Evolutionary conservation across 2,329 filamentous ascomycete genomes (phyloP), one percentile per base, ranked within the genome.

Genomic region (Apiospora phragmitis): DNA sequence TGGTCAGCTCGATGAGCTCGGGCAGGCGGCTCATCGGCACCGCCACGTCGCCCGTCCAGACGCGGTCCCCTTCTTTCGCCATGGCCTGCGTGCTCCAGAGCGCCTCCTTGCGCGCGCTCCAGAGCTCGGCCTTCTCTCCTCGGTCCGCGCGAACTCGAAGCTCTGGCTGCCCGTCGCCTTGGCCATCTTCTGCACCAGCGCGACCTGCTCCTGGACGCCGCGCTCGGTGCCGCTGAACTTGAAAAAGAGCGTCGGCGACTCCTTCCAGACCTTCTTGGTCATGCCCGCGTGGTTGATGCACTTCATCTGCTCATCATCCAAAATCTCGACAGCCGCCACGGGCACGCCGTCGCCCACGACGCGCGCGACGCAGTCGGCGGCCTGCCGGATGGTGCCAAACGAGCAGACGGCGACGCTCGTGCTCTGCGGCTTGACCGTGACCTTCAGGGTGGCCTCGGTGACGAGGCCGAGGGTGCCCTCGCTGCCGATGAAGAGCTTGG

Each of bases 31-130:
- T 93, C 79, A 96, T 91, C 18, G 94, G 94, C 69, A 97, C 94
- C 0, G 94, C 94, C 14, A 96, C 94, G 77, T 97, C 94, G 1
- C 93, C 93, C 0, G 93, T 95, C 93, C 93, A 96, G 4, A 96
- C 91, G 69, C 89, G 89, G 74, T 95, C 91, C n/a, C 86, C 88
- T 62, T 79, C 88, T 83, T 81, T 89, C 83, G 81, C 89, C 77
- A 91, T 85, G 0, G 92, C 89, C 85, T 94, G 91, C 70, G 92
- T 91, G 76, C 90, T 92, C 93, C 93, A 96, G 47, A 97, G 85
- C 1, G 93, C 93, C 81, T 95, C 92, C 82, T 97, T 97, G 62
- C 94, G 84, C 29, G 94, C 94, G 76, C 90, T 92, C 94, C 94
- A 97, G 41, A 97, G 85, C 81, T 95, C 93, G 8, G 87, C 85